Evolutionary conservation across 306 rosid genomes (phyloP), one percentile per base, ranked within the genome.

Genomic region (Quercus ilex): DNA sequence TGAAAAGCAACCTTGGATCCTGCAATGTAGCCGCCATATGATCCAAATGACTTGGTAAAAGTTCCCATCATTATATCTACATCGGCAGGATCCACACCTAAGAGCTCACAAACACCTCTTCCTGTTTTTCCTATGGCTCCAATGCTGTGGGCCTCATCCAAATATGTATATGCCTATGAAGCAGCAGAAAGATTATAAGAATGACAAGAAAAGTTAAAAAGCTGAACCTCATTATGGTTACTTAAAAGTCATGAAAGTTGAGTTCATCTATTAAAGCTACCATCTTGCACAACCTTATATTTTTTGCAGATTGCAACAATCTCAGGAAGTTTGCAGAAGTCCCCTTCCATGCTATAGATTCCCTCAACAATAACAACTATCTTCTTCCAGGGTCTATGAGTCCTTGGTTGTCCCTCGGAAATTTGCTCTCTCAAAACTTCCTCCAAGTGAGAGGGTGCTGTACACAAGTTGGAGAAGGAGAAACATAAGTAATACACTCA

Each of bases 271-370:
- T 49, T 3, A 69, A 26, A 82, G 69, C 53, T 49, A 49, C 53
- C 53, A 49, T 49, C 53, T 53, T 79, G 68, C 18, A 25, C 53
- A 17, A 91, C 98, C 91, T 93, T 93, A 55, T 86, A 93, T 75
- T 90, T 91, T 79, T 92, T 92, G 91, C 98, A 94, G 57, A 92
- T 78, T 75, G 94, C 88, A 60, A 94, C 86, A 74, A 94, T 85
- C 88, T 94, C 98, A 49, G 98, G 92, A 86, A 94, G 98, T 80
- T 94, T 89, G 82, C 98, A 92, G 63, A 94, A 89, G 82, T 93
- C 97, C 79, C 98, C 98, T 84, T 93, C 98, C 98, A 94, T 94
- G 69, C 96, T 92, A 79, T 94, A 94, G 76, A 94, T 94, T 70
- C 98, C 98, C 84, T 94, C 98, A 73, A 94, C 98, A 75, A 94